Evolutionary conservation across 148 eudicot species (phyloP).

Genomic region (Cornus suecica): DNA sequence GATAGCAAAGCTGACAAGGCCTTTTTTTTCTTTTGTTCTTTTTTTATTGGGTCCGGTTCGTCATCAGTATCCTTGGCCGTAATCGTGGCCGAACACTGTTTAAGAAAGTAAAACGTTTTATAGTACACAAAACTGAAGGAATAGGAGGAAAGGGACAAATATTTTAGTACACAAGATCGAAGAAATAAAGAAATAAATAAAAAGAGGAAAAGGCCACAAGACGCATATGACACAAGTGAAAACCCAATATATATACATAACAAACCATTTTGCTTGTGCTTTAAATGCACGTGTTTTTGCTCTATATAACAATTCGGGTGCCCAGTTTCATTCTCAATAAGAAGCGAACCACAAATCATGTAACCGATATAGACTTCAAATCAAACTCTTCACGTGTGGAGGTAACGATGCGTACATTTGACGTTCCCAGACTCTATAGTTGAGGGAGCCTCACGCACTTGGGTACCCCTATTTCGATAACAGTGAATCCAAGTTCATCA

Average conservation of each 20-base stretch:
- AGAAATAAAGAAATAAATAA: background rate
- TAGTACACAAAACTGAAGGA: background rate
- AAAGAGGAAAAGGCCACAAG: background rate
- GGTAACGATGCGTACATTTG: too few species aligned
- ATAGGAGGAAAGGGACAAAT: background rate
- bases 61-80: too few species aligned
- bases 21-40: too few species aligned
- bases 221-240: background rate
- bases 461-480: background rate
- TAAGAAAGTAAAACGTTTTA: slow-evolving; percentile 4
- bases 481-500: background rate
- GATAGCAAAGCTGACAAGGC: slow-evolving; percentile 43
- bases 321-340: background rate
- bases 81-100: slow-evolving; percentile 64
- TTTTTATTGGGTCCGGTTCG: too few species aligned
- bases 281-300: background rate
- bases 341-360: background rate
- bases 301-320: background rate
- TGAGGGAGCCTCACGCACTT: too few species aligned
- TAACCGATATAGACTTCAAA: background rate
- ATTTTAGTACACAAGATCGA: background rate
- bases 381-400: too few species aligned
- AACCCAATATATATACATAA: background rate
- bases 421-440: too few species aligned
- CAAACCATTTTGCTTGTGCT: background rate